phyloP scores from a whole-genome alignment of 176 grass and related monocot genomes.

The Avena atlantica region DNA sequence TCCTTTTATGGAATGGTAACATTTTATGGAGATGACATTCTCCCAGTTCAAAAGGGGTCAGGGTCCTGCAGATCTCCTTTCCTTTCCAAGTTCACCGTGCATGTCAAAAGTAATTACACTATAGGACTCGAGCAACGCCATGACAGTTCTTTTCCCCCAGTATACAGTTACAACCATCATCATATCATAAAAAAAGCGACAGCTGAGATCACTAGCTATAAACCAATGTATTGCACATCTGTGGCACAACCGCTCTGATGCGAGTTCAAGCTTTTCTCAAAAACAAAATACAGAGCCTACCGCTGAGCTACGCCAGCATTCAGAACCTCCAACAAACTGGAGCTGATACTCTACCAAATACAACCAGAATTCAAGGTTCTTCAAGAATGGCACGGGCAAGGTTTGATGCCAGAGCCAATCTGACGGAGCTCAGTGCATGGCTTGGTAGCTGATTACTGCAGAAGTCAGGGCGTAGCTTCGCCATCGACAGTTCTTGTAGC shows the following conservation, averaged over 20 bases:
- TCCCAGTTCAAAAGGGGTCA: background rate
- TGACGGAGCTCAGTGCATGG: conserved; percentile 64
- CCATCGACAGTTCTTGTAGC: conserved; percentile 85
- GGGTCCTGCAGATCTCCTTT: background rate
- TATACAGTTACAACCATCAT: background rate
- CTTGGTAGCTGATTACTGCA: conserved; percentile 57
- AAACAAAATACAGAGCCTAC: background rate
- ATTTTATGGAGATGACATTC: background rate
- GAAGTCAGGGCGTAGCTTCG: conserved; percentile 73
- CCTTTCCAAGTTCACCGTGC: background rate
- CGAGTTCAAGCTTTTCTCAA: conserved; percentile 25
- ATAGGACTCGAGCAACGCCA: background rate
- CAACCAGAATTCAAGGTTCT: conserved; percentile 57
- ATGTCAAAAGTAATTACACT: background rate
- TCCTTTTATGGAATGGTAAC: background rate
- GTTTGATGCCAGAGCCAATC: conserved; percentile 80
- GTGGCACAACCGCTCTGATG: background rate
- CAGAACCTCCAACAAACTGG: conserved; percentile 14
- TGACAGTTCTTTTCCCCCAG: background rate
- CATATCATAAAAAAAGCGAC: background rate
- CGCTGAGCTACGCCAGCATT: background rate
- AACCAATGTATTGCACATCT: conserved; percentile 28
- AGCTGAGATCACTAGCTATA: conserved; percentile 27
- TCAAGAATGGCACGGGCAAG: conserved; percentile 77
- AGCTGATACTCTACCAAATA: background rate